These are phyloP conservation scores for Epichloe festucae DNA, from an alignment of 2,329 filamentous ascomycete species.

Conservation along the genomic window DNA sequence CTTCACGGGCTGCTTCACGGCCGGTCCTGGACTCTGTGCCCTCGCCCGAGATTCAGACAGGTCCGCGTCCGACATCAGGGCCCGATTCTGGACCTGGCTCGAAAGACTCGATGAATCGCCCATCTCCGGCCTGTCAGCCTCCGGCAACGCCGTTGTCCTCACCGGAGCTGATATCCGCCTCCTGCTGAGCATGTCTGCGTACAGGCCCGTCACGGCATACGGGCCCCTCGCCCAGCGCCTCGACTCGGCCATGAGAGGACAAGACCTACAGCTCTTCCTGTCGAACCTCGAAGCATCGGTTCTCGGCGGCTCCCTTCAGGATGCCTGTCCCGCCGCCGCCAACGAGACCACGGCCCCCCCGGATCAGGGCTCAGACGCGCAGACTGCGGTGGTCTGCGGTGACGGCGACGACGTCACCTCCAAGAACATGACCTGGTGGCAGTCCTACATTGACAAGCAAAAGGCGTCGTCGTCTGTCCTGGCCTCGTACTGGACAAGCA, in stretches of 20 bases:
- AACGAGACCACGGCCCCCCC: not conserved
- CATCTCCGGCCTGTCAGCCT: slow-evolving; percentile 9
- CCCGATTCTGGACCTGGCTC: slow-evolving; percentile 20
- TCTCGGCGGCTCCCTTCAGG: slow-evolving; percentile 10
- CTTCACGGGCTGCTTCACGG: slow-evolving; percentile 23
- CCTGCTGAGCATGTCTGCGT: slow-evolving; percentile 17
- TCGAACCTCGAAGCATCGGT: not conserved
- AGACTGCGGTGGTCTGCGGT: slow-evolving; percentile 19
- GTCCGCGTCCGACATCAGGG: slow-evolving; percentile 15
- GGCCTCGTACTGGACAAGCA: slow-evolving; percentile 20
- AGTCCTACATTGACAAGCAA: slow-evolving; percentile 17
- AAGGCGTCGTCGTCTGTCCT: slow-evolving; percentile 16
- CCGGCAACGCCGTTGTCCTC: slow-evolving; percentile 14
- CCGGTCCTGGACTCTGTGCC: slow-evolving; percentile 15
- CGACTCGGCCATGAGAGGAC: slow-evolving; percentile 10
- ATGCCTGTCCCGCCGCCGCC: slow-evolving; percentile 9
- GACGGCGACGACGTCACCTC: slow-evolving; percentile 18
- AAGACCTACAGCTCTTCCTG: slow-evolving; percentile 5
- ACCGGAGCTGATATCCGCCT: slow-evolving; percentile 18
- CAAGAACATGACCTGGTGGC: slow-evolving; percentile 14
- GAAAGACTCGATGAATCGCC: slow-evolving; percentile 16
- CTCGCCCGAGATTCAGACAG: slow-evolving; percentile 16
- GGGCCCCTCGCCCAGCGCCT: slow-evolving; percentile 6
- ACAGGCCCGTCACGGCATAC: slow-evolving; percentile 14
- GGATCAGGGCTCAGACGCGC: slow-evolving; percentile 11